Evolutionary conservation across 1,284 basidiomycete genomes (phyloP), one percentile per base, ranked within the genome.

Genomic region (Pseudozyma thailandica): DNA sequence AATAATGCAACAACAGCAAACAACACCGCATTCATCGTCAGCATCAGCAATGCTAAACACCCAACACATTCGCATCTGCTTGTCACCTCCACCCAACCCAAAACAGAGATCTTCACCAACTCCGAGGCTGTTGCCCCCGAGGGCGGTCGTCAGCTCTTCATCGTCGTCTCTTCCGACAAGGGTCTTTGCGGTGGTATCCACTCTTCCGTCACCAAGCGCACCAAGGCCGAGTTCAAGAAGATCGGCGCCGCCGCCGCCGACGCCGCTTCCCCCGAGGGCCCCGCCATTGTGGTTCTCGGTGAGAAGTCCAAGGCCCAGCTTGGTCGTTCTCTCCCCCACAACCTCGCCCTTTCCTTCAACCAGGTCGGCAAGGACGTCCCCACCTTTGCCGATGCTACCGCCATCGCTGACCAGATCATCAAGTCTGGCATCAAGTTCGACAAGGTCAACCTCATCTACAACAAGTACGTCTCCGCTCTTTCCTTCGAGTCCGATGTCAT

Each of bases 171-270:
- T 47, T 98, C 94, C 60, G 95, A 98, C 89, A 95, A 96, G 87
- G 95, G 96, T 86, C 92, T 99, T 61, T 99, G 95, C 85, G 96
- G 96, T 86, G 96, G 96, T 89, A 97, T 99, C 83, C 95, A 98
- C 88, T 98, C 95, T 39, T 94, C 93, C 64, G 92, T 98, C 81
- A 88, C 92, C 77, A 97, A 97, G 86, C 88, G 89, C 50, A 91
- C 92, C 63, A 92, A 92, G 78, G 88, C 88, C 64, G 90, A 88
- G 62, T 59, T 82, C 52, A 47, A 54, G 31, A 66, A 75, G 47
- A 62, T 87, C 65, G 85, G 89, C 47, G 80, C 90, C 48, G 84
- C 84, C 33, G 82, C 77, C 26, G 76, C 54, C 92, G 86, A 87
- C 51, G 48, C 66, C 39, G 38, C 47, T 48, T 62, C 59, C 8